Percentiles rank a stretch among this genome's conserved stretches.
These are phyloP conservation scores for Triticum aestivum DNA, from an alignment of 176 grass and related monocot species.

Conservation along the genomic window DNA sequence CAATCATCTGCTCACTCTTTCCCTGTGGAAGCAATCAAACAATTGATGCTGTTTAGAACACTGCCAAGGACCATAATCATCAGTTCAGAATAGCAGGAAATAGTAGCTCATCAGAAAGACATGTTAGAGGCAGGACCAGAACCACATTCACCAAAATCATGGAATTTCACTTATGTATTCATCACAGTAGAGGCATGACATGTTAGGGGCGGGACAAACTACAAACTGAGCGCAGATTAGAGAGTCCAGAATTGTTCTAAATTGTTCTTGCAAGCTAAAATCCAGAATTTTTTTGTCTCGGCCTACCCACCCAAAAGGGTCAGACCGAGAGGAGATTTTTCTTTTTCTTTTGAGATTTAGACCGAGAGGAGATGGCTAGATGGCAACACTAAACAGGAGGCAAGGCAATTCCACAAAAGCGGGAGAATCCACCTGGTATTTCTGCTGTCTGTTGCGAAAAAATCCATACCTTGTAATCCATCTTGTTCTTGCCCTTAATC, in stretches of 20 bases:
- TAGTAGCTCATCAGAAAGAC: not conserved
- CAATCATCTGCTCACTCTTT: slow-evolving; percentile 73
- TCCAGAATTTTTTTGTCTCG: not conserved
- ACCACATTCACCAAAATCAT: not conserved
- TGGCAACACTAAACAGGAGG: not conserved
- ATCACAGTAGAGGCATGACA: not conserved
- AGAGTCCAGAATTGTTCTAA: no score
- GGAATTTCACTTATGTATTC: not conserved
- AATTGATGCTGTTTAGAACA: not conserved
- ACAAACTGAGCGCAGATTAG: not conserved
- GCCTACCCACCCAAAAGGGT: not conserved
- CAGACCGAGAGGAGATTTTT: not conserved
- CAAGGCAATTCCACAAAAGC: not conserved
- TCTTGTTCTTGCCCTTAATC: slow-evolving; percentile 84
- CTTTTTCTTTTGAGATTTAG: no score
- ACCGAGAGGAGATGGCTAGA: not conserved
- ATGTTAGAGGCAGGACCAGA: not conserved
- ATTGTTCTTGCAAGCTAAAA: not conserved
- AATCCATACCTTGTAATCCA: slow-evolving; percentile 60
- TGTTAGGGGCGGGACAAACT: not conserved
- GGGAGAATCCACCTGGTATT: not conserved
- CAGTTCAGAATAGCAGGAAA: not conserved
- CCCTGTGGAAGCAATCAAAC: slow-evolving; percentile 28
- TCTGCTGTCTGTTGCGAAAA: not conserved
- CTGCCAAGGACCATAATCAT: not conserved